A percentile compares a stretch with the other conserved stretches of the same genome.
Evolutionary conservation across 129 eudicot species (phyloP).

Genomic region (Flaveria linearis): DNA sequence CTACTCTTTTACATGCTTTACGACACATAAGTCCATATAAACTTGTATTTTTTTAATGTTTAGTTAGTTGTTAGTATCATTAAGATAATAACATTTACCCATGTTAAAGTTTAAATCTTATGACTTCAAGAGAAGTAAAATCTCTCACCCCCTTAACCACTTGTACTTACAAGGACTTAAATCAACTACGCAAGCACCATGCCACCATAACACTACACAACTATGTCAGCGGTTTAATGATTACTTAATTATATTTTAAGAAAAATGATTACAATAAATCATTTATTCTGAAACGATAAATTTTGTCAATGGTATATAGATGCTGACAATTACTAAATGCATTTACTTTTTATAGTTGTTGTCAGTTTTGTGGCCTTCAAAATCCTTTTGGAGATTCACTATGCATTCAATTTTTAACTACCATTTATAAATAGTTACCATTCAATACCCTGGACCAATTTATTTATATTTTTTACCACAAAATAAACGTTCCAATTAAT

Average conservation of each 20-base stretch:
- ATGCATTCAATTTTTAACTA: slow-evolving; percentile 38
- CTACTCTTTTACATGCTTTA: too few species aligned
- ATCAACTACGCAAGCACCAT: too few species aligned
- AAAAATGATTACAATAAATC: neutral
- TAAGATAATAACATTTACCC: too few species aligned
- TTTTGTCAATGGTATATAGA: neutral
- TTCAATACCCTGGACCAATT: slow-evolving; percentile 30
- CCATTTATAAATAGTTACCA: slow-evolving; percentile 27
- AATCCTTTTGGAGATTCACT: slow-evolving; percentile 25
- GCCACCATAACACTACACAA: too few species aligned
- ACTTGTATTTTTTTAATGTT: too few species aligned
- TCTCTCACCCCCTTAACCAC: too few species aligned
- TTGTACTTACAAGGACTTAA: too few species aligned
- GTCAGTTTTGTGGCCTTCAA: slow-evolving; percentile 16
- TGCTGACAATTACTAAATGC: slow-evolving; percentile 11
- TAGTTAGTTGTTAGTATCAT: too few species aligned
- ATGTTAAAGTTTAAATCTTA: too few species aligned
- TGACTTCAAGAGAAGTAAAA: too few species aligned
- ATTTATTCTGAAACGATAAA: neutral
- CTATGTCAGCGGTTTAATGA: neutral
- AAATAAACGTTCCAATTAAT: slow-evolving; percentile 17
- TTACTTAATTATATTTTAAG: neutral
- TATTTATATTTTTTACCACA: slow-evolving; percentile 20
- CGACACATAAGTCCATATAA: too few species aligned
- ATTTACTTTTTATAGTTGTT: slow-evolving; percentile 27